Base-by-base conservation (phyloP, 192 early-diverging fungal genomes). In the Backusella liffmaniae region DNA sequence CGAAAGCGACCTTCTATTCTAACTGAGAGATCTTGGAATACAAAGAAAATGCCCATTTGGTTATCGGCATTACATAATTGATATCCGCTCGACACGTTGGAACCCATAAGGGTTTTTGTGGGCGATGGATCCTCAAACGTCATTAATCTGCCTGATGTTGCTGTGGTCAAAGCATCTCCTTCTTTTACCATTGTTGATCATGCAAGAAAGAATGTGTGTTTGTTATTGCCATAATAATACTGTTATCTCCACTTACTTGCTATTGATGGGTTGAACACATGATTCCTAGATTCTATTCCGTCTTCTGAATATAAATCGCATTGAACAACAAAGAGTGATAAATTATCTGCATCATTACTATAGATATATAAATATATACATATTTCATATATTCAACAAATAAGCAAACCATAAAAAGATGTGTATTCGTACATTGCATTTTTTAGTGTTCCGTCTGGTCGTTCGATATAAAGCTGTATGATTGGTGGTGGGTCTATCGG, bases 11-110 rank as follows among this genome's bases (percentile, higher is more conserved):
- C 93, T 84, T 94, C 93, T 8, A 90, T 91, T 51, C 93, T 82
- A 26, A 94, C 91, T 13, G 90, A 92, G 44, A 94, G 78, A 73
- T 94, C 93, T 70, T 91, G 93, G 79, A 94, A 94, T 39, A 94
- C 84, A 72, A 94, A 94, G 65, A 91, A 94, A 30, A 93, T 86
- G 44, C 77, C 77, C n/a, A 36, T 21, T 46, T 67, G 32, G 3
- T 74, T 71, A 21, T 71, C 35, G 9, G 66, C 21, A 59, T 74
- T 41, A n/a, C 46, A 41, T 18, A 79, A 56, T 36, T 70, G 72
- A 13, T 74, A 56, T 18, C 73, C 67, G 37, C 70, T 79, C n/a
- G 72, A 73, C 26, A 70, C 66, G 12, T 70, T 59, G 5, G 77
- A 73, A 0, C 77, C 77, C 66, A 74, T 74, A 9, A 79, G 37